Evolutionary conservation across 2,329 filamentous ascomycete genomes (phyloP).

Genomic region (Neophaeococcomyces aloes): DNA sequence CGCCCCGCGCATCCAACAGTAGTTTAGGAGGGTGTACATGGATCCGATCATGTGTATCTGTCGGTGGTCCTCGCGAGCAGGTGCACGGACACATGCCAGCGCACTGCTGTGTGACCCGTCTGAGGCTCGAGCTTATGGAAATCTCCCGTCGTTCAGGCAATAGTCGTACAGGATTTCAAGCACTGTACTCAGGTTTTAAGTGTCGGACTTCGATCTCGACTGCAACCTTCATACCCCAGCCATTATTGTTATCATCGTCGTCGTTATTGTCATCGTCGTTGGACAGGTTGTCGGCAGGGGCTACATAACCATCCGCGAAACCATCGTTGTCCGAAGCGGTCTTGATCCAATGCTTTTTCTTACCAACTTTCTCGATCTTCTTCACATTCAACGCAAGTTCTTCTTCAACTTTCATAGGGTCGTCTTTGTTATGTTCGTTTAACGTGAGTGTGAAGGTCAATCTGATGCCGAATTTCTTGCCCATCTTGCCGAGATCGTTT

Average conservation of each 20-base stretch:
- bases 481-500: conserved; percentile 30
- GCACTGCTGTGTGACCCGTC: too few relatives aligned
- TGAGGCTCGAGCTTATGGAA: too few relatives aligned
- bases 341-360: conserved; percentile 47
- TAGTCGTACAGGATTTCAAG: too few relatives aligned
- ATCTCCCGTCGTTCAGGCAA: too few relatives aligned
- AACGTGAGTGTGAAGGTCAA: conserved; percentile 35
- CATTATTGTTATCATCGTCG: background rate
- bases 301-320: background rate
- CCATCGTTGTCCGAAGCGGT: background rate
- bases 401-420: conserved; percentile 29
- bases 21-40: too few relatives aligned
- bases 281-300: background rate
- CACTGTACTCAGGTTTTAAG: background rate
- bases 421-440: conserved; percentile 26
- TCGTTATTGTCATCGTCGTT: background rate
- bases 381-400: conserved; percentile 27
- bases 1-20: too few relatives aligned
- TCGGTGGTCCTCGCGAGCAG: too few relatives aligned
- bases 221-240: conserved; percentile 7
- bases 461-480: conserved; percentile 33
- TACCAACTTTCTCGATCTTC: conserved; percentile 44
- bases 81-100: too few relatives aligned
- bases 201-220: conserved; percentile 4
- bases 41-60: too few relatives aligned